Base-by-base conservation (phyloP, 805 yeast genomes). In the Kazachstania taianensis region DNA sequence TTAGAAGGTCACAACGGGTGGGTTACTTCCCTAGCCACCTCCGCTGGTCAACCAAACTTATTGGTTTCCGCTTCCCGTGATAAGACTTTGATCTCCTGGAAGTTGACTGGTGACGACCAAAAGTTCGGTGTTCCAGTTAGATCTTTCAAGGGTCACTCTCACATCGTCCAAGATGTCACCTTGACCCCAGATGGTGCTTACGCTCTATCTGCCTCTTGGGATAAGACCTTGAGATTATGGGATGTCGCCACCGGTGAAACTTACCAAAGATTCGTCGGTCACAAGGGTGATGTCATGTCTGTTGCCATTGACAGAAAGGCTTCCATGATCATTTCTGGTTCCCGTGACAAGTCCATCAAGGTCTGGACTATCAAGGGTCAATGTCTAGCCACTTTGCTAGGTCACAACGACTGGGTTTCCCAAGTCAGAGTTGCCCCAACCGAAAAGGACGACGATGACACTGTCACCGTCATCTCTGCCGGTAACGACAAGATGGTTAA, bases 151-250 rank as follows among this genome's bases (percentile, higher is more conserved):
- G 99, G 98, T 65, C 98, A 92, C 85, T 81, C 94, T 57, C 98
- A 92, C 86, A 89, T 92, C 62, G 95, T 92, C 55, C 87, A 86
- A 73, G 98, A 92, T 66, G 89, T 86, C 66, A 83, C 92, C 65
- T 81, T 92, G 72, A 84, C 97, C 50, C 86, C 94, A 64, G 98
- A 92, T 66, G 97, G 97, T 68, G 78, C 80, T 62, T 89, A 78
- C 75, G 97, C 96, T 62, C 73, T 92, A 67, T 92, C 98, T 49
- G 96, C 94, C 62, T 92, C 98, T 59, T 92, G 99, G 99, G 98
- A 92, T 70, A 85, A 82, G 76, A 87, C 98, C 63, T 75, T 94
- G 67, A 89, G 97, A 78, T 80, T 92, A 64, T 92, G 99, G 99
- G 86, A 85, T 68, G 75, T 92, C 60, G 79, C 78, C 66, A 75